Percentiles rank a stretch among this genome's conserved stretches.
These are phyloP conservation scores for Mortierella sp. DNA, from an alignment of 371 early-diverging fungal genomes.

Conservation along the genomic window DNA sequence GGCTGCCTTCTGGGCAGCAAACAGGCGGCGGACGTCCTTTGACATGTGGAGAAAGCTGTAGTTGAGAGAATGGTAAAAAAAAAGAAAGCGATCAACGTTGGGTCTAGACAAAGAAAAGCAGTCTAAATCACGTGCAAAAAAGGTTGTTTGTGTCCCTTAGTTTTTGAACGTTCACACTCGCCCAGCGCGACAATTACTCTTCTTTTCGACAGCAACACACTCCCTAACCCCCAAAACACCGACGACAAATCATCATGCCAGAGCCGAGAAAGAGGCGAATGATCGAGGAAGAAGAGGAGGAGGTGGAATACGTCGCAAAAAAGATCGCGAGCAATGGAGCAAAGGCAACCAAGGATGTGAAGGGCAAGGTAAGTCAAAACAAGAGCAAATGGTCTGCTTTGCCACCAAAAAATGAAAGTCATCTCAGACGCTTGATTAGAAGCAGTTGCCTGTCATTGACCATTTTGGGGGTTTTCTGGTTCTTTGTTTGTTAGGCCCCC, in stretches of 20 bases:
- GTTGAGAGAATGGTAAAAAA: background rate
- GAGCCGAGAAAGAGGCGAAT: conserved; percentile 49
- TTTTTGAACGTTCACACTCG: background rate
- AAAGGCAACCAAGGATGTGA: conserved; percentile 15
- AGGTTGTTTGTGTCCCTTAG: conserved; percentile 4
- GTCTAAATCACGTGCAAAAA: background rate
- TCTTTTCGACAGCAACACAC: background rate
- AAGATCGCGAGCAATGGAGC: background rate
- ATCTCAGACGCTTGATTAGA: background rate
- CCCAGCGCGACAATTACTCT: background rate
- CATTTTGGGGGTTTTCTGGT: too few relatives aligned
- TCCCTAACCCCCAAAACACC: background rate
- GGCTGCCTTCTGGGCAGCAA: conserved; percentile 58
- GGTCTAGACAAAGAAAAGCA: too few relatives aligned
- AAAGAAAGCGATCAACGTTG: background rate
- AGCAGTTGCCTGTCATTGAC: too few relatives aligned
- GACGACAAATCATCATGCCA: conserved; percentile 27
- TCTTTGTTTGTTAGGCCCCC: conserved; percentile 10
- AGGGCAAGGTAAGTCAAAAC: conserved; percentile 20
- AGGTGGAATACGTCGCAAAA: conserved; percentile 10
- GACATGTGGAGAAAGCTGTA: conserved; percentile 26
- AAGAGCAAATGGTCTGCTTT: background rate
- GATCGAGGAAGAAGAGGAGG: conserved; percentile 52
- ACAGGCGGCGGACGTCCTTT: conserved; percentile 58
- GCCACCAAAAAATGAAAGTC: conserved; percentile 25